These are phyloP conservation scores for Fraxinus sp. DNA, from an alignment of 305 asterid genomes.

Conservation along the genomic window DNA sequence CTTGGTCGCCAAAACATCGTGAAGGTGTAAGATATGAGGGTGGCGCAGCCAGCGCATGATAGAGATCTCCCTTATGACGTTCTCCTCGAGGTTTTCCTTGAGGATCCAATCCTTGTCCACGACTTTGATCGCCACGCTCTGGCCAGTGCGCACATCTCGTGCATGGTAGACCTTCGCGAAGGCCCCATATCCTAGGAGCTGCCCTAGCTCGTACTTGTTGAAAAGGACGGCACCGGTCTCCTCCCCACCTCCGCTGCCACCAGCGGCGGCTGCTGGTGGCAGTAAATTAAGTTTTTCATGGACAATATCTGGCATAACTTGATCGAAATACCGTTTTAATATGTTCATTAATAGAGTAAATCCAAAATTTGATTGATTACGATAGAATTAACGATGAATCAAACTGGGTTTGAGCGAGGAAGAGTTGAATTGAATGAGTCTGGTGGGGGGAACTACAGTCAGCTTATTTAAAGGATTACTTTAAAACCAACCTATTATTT, in stretches of 20 bases:
- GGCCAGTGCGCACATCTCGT: neutral
- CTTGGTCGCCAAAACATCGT: slow-evolving; percentile 41
- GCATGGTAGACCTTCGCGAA: slow-evolving; percentile 47
- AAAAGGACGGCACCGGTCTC: slow-evolving; percentile 31
- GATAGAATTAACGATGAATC: neutral
- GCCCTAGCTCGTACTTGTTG: slow-evolving; percentile 55
- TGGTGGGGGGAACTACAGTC: neutral
- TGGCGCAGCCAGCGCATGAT: neutral
- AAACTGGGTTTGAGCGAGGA: neutral
- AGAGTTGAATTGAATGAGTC: neutral
- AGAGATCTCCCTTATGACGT: neutral
- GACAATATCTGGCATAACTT: slow-evolving; percentile 34
- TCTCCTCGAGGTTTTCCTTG: neutral
- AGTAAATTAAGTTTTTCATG: slow-evolving; percentile 14
- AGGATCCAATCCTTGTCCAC: neutral
- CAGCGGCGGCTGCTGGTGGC: neutral
- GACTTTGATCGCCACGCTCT: neutral
- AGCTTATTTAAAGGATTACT: neutral
- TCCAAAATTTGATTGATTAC: slow-evolving; percentile 26
- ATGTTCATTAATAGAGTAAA: slow-evolving; percentile 29
- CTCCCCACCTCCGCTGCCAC: slow-evolving; percentile 17
- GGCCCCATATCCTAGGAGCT: slow-evolving; percentile 60
- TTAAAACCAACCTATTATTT: neutral
- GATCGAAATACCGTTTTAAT: slow-evolving; percentile 15
- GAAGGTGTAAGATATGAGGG: neutral